Conservation (phyloP, 306 rosid genomes). For the Sechiopsis laciniata region DNA sequence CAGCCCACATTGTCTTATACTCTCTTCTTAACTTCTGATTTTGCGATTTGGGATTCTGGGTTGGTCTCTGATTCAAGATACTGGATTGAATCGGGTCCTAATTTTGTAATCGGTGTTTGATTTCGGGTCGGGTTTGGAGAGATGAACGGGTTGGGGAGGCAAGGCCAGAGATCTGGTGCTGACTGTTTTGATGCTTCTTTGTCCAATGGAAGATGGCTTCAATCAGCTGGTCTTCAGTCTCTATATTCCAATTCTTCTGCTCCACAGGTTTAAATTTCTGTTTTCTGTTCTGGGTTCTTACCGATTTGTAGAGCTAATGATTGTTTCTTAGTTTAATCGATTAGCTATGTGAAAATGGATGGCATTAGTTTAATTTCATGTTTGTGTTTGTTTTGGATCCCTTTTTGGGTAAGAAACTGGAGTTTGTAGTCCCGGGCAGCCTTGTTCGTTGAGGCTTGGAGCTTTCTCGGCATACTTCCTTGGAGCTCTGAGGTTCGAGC, state of each 20-base stretch:
- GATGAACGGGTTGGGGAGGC: constrained; percentile 85
- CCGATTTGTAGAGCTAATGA: neutral
- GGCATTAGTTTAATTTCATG: neutral
- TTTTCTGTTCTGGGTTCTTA: neutral
- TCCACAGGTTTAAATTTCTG: constrained; percentile 48
- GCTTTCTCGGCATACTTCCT: too few species aligned
- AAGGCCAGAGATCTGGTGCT: constrained; percentile 84
- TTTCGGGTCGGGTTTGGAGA: neutral
- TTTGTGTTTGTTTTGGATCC: constrained; percentile 10
- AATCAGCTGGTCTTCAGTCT: constrained; percentile 90
- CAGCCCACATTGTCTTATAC: too few species aligned
- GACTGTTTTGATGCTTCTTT: constrained; percentile 49
- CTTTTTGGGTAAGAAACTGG: neutral
- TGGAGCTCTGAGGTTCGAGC: too few species aligned
- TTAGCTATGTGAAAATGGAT: neutral
- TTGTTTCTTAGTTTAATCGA: neutral
- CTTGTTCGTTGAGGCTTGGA: too few species aligned
- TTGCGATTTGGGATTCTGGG: constrained; percentile 6
- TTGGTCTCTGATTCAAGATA: constrained; percentile 19
- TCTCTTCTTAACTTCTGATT: neutral
- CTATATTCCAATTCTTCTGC: constrained; percentile 60
- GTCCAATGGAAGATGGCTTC: constrained; percentile 80
- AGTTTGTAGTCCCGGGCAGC: neutral
- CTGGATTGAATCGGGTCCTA: constrained; percentile 1
- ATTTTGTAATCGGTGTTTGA: neutral